Evolutionary conservation across 352 stramenopile species (phyloP), one percentile per base, ranked within the genome.

Genomic region (Pythium coloratum): DNA sequence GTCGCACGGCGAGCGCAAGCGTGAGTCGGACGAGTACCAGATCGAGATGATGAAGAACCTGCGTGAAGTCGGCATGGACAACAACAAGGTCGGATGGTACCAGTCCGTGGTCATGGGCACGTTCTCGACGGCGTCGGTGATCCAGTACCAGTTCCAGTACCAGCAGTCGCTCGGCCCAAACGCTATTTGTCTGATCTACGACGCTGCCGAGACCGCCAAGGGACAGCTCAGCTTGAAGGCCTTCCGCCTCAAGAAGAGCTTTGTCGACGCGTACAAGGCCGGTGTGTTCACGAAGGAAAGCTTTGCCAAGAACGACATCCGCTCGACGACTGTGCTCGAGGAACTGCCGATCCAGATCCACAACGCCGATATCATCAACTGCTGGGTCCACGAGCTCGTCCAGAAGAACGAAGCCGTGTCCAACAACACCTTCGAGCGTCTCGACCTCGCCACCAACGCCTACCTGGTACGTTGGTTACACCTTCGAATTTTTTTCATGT

Each of bases 41-140:
- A 86, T 99, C 26, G 95, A 99, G 81, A 99, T 99, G 97, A 99
- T 99, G 96, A 98, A 98, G 81, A 98, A 98, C 87, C 77, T 99
- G 51, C 88, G 95, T 54, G 96, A 99, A 78, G 86, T 99, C 32
- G 98, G 98, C 73, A 97, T 99, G 71, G 97, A 99, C 78, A 99
- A 99, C 82, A 99, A 99, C 81, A 99, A 97, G 76, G 93, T 99
- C 57, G 97, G 97, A 34, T 99, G 97, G 96, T 99, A 99, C 83
- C 95, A 99, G 75, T 98, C 92, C 34, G 98, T 98, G 72, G 92
- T 97, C 75, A 93, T 99, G 70, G 96, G 96, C 20, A 98, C 97
- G 32, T 99, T 99, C 77, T 98, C 92, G 66, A 98, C 95, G 46
- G 82, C 84, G 20, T 82, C 84, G n/a, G 84, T 99, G 46, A 89